Evolutionary conservation across 371 early-diverging fungal species (phyloP).

Genomic region (Haplosporangium sp.): DNA sequence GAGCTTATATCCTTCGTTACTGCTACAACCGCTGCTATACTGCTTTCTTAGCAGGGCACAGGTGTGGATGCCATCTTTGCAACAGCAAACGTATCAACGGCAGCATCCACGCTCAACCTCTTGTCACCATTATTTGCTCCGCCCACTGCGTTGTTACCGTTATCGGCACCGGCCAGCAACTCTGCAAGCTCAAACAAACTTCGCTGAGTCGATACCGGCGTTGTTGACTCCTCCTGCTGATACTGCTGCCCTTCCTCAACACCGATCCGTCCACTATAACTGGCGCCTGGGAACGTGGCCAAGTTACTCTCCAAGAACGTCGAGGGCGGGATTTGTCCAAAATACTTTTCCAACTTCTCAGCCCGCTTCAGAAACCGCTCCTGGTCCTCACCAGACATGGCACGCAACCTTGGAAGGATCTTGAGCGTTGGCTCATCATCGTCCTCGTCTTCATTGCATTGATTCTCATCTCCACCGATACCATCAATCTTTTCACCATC

Average conservation of each 20-base stretch:
- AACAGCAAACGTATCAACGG: too few species aligned
- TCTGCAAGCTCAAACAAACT: slow-evolving; percentile 3
- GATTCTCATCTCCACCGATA: not conserved
- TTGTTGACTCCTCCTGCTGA: not conserved
- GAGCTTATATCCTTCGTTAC: too few species aligned
- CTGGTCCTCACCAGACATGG: slow-evolving; percentile 44
- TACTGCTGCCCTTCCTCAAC: not conserved
- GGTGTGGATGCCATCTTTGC: too few species aligned
- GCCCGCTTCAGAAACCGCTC: slow-evolving; percentile 41
- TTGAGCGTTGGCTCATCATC: slow-evolving; percentile 7
- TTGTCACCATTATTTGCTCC: too few species aligned
- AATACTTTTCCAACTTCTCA: slow-evolving; percentile 37
- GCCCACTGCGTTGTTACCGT: too few species aligned
- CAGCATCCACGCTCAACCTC: too few species aligned
- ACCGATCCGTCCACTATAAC: too few species aligned
- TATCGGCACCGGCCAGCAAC: not conserved
- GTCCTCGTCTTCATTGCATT: not conserved
- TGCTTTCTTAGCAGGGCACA: too few species aligned
- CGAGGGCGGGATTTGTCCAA: slow-evolving; percentile 46
- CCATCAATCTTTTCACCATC: not conserved
- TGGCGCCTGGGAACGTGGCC: slow-evolving; percentile 14
- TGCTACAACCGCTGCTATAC: too few species aligned
- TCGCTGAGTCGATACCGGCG: not conserved
- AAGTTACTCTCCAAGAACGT: slow-evolving; percentile 23
- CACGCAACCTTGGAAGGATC: slow-evolving; percentile 30